Conservation (phyloP, 2,329 filamentous ascomycete species). For the Phaeosphaeriaceae sp. region DNA sequence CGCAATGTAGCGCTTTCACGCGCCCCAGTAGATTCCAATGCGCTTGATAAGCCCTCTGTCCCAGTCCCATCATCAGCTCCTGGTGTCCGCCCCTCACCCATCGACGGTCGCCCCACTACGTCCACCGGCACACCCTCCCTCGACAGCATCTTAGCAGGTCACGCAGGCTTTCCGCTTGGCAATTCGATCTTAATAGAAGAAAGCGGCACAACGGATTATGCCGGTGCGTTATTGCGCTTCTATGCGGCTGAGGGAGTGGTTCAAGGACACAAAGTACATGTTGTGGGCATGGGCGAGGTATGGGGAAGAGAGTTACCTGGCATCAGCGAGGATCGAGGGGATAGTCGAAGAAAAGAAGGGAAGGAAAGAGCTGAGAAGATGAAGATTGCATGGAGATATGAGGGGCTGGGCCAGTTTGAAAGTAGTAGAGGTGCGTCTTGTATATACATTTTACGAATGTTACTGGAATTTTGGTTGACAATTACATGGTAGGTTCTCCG, state of each 20-base stretch:
- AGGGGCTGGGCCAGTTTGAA: slow-evolving; percentile 76
- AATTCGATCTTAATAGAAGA: slow-evolving; percentile 84
- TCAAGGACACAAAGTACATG: slow-evolving; percentile 87
- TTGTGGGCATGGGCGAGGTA: slow-evolving; percentile 77
- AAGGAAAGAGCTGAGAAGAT: slow-evolving; percentile 67
- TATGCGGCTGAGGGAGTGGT: slow-evolving; percentile 93
- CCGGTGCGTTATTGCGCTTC: slow-evolving; percentile 80
- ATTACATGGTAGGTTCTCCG: slow-evolving; percentile 24
- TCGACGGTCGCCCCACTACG: slow-evolving; percentile 85
- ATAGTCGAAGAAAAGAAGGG: slow-evolving; percentile 31
- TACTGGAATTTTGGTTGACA: slow-evolving; percentile 20
- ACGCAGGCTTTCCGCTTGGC: slow-evolving; percentile 83
- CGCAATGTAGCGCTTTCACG: slow-evolving; percentile 65
- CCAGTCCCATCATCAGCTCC: slow-evolving; percentile 22
- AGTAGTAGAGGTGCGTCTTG: slow-evolving; percentile 66
- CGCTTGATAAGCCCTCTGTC: slow-evolving; percentile 11
- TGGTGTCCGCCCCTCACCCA: slow-evolving; percentile 80
- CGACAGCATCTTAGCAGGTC: slow-evolving; percentile 83
- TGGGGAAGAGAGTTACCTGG: slow-evolving; percentile 89
- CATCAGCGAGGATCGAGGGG: slow-evolving; percentile 57
- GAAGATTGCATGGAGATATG: slow-evolving; percentile 99
- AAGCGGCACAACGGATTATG: slow-evolving; percentile 91
- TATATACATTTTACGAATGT: slow-evolving; percentile 28
- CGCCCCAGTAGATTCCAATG: slow-evolving; percentile 28
- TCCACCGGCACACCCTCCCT: slow-evolving; percentile 90